Conservation (phyloP, 192 early-diverging fungal species). For the Haplosporangium gracile region DNA sequence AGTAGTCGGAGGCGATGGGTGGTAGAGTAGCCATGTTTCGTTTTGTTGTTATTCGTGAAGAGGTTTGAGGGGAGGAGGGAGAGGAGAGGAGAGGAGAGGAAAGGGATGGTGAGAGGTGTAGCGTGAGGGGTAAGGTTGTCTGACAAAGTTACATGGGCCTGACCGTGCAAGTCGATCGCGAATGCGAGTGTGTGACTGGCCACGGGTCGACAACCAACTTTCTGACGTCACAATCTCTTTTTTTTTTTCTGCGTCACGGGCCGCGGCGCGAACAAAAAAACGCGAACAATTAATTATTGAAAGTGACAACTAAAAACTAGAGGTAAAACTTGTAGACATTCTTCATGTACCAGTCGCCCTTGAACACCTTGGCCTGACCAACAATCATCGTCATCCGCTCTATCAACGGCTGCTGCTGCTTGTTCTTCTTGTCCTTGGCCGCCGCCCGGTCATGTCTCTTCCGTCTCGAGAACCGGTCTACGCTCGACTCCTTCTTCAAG, state of each 20-base stretch:
- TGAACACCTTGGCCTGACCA: constrained; percentile 45
- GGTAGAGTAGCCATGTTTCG: constrained; percentile 40
- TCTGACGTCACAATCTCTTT: not conserved
- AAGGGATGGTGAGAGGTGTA: not conserved
- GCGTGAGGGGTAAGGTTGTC: not conserved
- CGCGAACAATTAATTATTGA: too few relatives aligned
- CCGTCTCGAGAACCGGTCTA: constrained; percentile 43
- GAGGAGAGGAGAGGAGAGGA: not conserved
- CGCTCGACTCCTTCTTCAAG: constrained; percentile 11
- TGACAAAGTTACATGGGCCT: not conserved
- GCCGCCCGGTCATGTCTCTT: constrained; percentile 30
- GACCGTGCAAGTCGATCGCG: constrained; percentile 8
- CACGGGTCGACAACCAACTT: too few relatives aligned
- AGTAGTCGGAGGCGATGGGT: constrained; percentile 41
- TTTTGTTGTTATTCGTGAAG: not conserved
- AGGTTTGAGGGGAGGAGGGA: not conserved
- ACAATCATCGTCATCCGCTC: constrained; percentile 56
- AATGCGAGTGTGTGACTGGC: not conserved
- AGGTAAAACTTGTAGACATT: constrained; percentile 44
- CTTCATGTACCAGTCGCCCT: constrained; percentile 56
- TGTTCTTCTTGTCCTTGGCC: not conserved
- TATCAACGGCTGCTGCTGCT: constrained; percentile 29
- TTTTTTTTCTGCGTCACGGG: not conserved
- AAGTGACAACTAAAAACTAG: not conserved
- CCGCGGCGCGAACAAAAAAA: too few relatives aligned